phyloP scores from a whole-genome alignment of 768 basidiomycete genomes.

The Daedalea quercina region DNA sequence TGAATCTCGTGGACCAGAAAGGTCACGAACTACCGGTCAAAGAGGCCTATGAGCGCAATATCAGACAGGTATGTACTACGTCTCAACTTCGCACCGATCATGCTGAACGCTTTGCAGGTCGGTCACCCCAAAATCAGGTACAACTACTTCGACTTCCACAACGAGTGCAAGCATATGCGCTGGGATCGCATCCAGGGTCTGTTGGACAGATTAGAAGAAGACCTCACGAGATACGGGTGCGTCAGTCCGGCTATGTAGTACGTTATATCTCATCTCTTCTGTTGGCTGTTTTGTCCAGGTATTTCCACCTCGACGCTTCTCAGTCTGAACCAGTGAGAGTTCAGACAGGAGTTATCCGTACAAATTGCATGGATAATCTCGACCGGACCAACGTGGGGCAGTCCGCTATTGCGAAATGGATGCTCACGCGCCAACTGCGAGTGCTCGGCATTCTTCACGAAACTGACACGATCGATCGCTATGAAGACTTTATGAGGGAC shows the following conservation, averaged over 20 bases:
- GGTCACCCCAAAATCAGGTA: slow-evolving; percentile 71
- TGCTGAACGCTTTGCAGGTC: slow-evolving; percentile 31
- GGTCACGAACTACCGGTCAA: slow-evolving; percentile 92
- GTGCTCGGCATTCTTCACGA: slow-evolving; percentile 64
- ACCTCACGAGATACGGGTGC: slow-evolving; percentile 64
- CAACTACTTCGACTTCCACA: slow-evolving; percentile 96
- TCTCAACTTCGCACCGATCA: not conserved
- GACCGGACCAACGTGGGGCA: slow-evolving; percentile 98
- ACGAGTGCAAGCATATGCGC: slow-evolving; percentile 89
- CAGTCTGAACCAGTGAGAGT: slow-evolving; percentile 40
- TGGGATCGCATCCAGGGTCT: slow-evolving; percentile 89
- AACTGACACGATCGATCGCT: slow-evolving; percentile 73
- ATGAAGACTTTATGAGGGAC: slow-evolving; percentile 69
- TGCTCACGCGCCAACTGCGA: slow-evolving; percentile 70
- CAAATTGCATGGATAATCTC: slow-evolving; percentile 97
- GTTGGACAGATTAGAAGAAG: slow-evolving; percentile 67
- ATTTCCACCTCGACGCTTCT: slow-evolving; percentile 63
- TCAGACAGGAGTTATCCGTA: slow-evolving; percentile 79
- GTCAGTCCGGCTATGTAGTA: slow-evolving; percentile 10
- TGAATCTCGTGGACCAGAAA: slow-evolving; percentile 92
- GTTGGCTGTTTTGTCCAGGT: slow-evolving; percentile 35
- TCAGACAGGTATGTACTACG: slow-evolving; percentile 43
- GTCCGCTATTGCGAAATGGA: slow-evolving; percentile 83
- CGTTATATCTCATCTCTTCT: not conserved
- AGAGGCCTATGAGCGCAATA: slow-evolving; percentile 83